phyloP scores from a whole-genome alignment of 371 early-diverging fungal genomes.

The Blyttiomyces sp. region DNA sequence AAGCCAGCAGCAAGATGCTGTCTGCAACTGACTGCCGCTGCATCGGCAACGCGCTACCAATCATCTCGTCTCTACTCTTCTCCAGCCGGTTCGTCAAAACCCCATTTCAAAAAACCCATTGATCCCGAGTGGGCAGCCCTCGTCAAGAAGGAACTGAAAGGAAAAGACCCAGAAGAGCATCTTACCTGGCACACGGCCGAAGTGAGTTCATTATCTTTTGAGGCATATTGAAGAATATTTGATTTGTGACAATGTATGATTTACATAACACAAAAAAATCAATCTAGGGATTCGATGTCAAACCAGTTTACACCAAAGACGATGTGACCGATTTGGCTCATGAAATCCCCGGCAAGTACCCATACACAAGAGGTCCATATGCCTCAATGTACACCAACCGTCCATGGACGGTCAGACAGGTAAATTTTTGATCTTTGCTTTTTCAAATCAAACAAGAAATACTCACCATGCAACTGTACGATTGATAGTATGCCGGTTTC shows the following conservation, averaged over 20 bases:
- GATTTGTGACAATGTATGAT: too few species aligned
- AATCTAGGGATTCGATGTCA: slow-evolving; percentile 67
- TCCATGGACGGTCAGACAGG: slow-evolving; percentile 82
- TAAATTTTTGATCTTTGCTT: slow-evolving; percentile 12
- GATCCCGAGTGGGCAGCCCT: slow-evolving; percentile 63
- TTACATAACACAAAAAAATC: not conserved
- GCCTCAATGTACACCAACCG: slow-evolving; percentile 86
- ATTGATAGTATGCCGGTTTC: slow-evolving; percentile 75
- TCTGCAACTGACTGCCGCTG: too few species aligned
- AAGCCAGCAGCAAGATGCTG: too few species aligned
- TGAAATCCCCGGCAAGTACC: slow-evolving; percentile 78
- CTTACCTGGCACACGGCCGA: slow-evolving; percentile 79
- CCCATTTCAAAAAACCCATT: slow-evolving; percentile 24
- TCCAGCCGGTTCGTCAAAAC: not conserved
- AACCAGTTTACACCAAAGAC: slow-evolving; percentile 74
- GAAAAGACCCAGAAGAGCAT: slow-evolving; percentile 66
- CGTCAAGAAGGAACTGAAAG: slow-evolving; percentile 79
- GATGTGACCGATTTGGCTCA: slow-evolving; percentile 53
- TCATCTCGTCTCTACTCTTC: too few species aligned
- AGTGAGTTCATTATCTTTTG: slow-evolving; percentile 19
- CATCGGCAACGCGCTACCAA: too few species aligned
- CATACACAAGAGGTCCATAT: slow-evolving; percentile 80
- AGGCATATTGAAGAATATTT: not conserved
- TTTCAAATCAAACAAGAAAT: too few species aligned
- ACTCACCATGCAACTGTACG: not conserved